phyloP scores from a whole-genome alignment of 1,284 basidiomycete genomes.

The Coriolopsis trogii region DNA sequence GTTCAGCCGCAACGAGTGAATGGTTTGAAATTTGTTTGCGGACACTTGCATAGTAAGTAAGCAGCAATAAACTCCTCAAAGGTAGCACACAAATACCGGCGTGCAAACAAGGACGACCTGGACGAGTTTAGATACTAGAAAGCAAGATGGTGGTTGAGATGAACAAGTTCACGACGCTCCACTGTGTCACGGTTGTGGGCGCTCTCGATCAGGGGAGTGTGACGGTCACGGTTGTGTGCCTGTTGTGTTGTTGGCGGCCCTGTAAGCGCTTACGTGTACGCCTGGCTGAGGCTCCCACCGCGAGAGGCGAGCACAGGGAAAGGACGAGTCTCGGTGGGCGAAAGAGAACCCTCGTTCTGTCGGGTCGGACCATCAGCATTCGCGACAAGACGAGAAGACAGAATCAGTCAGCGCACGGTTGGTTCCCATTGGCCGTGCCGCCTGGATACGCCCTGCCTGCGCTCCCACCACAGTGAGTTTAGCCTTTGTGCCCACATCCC shows the following conservation, averaged over 20 bases:
- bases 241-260: slow-evolving; percentile 8
- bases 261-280: not conserved
- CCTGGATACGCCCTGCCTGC: slow-evolving; percentile 1
- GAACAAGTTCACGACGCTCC: slow-evolving; percentile 12
- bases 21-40: no score
- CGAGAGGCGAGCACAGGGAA: not conserved
- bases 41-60: no score
- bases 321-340: not conserved
- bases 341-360: no score
- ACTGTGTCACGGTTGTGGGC: slow-evolving; percentile 13
- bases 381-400: slow-evolving; percentile 10
- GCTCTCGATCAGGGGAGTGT: slow-evolving; percentile 12
- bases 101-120: not conserved
- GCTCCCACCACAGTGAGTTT: slow-evolving; percentile 25
- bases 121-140: not conserved
- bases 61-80: no score
- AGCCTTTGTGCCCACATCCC: slow-evolving; percentile 18
- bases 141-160: not conserved
- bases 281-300: not conserved
- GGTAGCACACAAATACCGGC: no score
- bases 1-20: no score
- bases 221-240: slow-evolving; percentile 13
- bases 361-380: slow-evolving; percentile 20
- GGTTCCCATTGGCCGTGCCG: slow-evolving; percentile 13
- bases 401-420: not conserved